A percentile compares a stretch with the other conserved stretches of the same genome.
These are phyloP conservation scores for Apiotrichum gracile DNA, from an alignment of 1,284 basidiomycete species.

Conservation along the genomic window DNA sequence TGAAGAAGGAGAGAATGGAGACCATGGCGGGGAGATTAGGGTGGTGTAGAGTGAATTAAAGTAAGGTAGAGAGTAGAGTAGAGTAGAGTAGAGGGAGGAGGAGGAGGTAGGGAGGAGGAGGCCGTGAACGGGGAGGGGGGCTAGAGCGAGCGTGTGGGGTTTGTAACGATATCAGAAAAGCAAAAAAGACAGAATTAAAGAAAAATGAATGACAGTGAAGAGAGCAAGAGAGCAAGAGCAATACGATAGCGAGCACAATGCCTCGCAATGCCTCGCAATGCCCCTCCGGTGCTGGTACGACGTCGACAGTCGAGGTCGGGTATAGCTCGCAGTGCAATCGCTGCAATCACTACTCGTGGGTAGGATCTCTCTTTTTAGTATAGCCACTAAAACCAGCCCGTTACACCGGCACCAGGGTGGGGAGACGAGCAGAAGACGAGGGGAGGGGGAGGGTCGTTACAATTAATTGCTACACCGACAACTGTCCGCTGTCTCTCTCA, in stretches of 20 bases:
- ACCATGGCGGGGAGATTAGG: slow-evolving; percentile 22
- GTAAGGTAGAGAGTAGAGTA: not conserved
- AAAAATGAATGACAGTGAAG: not conserved
- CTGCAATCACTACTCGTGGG: no score
- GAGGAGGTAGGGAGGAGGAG: not conserved
- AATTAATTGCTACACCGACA: no score
- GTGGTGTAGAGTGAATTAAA: not conserved
- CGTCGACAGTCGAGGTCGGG: no score
- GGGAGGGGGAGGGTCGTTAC: no score
- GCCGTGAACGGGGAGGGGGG: not conserved
- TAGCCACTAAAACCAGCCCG: no score
- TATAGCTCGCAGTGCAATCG: no score
- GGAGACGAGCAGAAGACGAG: no score
- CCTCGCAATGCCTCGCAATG: no score
- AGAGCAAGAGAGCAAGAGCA: not conserved
- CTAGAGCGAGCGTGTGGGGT: not conserved
- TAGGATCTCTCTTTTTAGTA: no score
- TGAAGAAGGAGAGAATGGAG: slow-evolving; percentile 33
- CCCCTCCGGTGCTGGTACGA: no score
- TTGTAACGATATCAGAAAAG: not conserved
- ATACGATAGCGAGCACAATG: not conserved
- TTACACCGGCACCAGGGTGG: no score
- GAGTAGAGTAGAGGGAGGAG: not conserved
- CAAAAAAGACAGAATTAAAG: not conserved
- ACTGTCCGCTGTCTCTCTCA: no score